A percentile compares a stretch with the other conserved stretches of the same genome.
phyloP scores from a whole-genome alignment of 306 rosid species.

The Datisca glomerata region DNA sequence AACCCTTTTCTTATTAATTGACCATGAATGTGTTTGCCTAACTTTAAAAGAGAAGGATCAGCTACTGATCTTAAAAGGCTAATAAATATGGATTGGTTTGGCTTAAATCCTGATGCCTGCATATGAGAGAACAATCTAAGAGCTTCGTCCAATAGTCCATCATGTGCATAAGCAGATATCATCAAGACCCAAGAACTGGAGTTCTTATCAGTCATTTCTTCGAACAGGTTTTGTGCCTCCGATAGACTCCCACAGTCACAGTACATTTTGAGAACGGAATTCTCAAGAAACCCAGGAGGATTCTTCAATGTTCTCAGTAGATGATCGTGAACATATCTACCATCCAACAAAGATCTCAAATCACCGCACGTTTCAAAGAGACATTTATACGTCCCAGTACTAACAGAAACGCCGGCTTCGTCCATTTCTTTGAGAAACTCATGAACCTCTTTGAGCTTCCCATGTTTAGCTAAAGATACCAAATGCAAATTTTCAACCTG shows the following conservation, averaged over 20 bases:
- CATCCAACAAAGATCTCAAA: constrained; percentile 25
- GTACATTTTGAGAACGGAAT: constrained; percentile 37
- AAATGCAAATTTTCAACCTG: constrained; percentile 45
- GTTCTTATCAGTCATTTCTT: constrained; percentile 33
- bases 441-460: constrained; percentile 31
- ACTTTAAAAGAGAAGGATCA: constrained; percentile 18
- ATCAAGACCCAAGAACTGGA: constrained; percentile 30
- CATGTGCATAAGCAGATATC: constrained; percentile 32
- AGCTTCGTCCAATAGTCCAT: constrained; percentile 26
- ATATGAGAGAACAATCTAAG: constrained; percentile 22
- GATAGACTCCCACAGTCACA: constrained; percentile 31
- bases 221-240: constrained; percentile 32
- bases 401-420: constrained; percentile 25
- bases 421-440: constrained; percentile 41
- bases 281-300: constrained; percentile 26
- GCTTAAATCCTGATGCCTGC: constrained; percentile 26
- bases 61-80: constrained; percentile 26
- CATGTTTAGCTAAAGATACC: constrained; percentile 38
- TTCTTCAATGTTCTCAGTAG: constrained; percentile 15
- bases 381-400: constrained; percentile 24
- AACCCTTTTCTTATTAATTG: constrained; percentile 31
- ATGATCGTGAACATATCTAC: constrained; percentile 28
- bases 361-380: constrained; percentile 35
- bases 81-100: constrained; percentile 27
- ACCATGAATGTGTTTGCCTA: constrained; percentile 44